Evolutionary conservation across 176 grass and related monocot species (phyloP), one percentile per base, ranked within the genome.

Genomic region (Zizania latifolia): DNA sequence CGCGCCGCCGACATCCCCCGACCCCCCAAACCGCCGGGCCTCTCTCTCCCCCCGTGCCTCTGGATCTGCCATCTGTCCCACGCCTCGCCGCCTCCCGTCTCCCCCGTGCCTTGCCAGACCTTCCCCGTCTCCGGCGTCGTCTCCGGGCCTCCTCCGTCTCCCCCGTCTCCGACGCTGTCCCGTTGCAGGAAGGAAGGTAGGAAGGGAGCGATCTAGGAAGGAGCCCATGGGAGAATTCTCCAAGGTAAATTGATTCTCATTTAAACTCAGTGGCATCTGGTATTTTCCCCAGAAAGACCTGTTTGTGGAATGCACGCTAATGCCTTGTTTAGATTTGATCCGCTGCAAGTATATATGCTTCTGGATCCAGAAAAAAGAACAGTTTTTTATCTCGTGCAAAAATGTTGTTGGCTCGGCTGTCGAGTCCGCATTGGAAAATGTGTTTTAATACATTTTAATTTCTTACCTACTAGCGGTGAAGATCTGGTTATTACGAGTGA

Each of bases 141-240:
- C n/a, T n/a, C n/a, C n/a, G n/a, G n/a, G n/a, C n/a, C n/a, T n/a
- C n/a, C n/a, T n/a, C n/a, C n/a, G n/a, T n/a, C n/a, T n/a, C n/a
- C n/a, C n/a, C n/a, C n/a, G n/a, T n/a, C n/a, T n/a, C n/a, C n/a
- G n/a, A n/a, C n/a, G n/a, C n/a, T n/a, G n/a, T n/a, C n/a, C 34
- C 11, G 10, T 1, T 8, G 2, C 53, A 74, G 53, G 19, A 26
- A 55, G 46, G 21, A 73, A 73, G 53, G 53, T 6, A 34, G 22
- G 3, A 23, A 23, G 21, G 29, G n/a, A n/a, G 53, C 34, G 13
- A 74, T 74, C 53, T 50, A n/a, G n/a, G n/a, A n/a, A n/a, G n/a
- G n/a, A n/a, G n/a, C n/a, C n/a, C n/a, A n/a, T n/a, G n/a, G n/a
- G 71, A 53, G 71, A 58, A 40, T 74, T 74, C 14, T 58, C 71